Evolutionary conservation across 2,329 filamentous ascomycete genomes (phyloP).

Genomic region (Aspergillus awamori): DNA sequence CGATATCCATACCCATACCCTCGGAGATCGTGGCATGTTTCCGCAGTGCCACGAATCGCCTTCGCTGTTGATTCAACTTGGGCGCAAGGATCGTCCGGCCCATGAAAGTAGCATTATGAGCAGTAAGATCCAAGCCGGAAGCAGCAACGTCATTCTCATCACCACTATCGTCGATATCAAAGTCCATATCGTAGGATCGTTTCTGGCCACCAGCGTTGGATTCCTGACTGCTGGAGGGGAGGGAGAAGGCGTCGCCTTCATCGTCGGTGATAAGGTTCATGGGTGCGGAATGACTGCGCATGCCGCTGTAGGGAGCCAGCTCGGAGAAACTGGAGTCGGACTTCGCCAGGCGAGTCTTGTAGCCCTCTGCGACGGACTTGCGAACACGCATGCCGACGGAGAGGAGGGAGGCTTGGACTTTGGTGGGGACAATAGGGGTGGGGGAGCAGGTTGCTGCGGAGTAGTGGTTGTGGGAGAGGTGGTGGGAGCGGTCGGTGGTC

Average conservation of each 20-base stretch:
- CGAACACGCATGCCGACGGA: constrained; percentile 92
- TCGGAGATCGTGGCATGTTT: constrained; percentile 5
- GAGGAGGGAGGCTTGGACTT: constrained; percentile 79
- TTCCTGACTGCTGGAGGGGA: constrained; percentile 46
- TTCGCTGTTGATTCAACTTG: constrained; percentile 32
- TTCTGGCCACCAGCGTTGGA: constrained; percentile 43
- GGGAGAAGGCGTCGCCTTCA: constrained; percentile 41
- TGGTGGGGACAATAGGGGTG: constrained; percentile 61
- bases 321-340: constrained; percentile 52
- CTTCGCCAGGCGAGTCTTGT: constrained; percentile 67
- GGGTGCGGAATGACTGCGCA: constrained; percentile 65
- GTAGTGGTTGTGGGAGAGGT: constrained; percentile 45
- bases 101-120: constrained; percentile 23
- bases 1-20: constrained; percentile 33
- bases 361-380: constrained; percentile 90
- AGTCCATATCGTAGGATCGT: constrained; percentile 43
- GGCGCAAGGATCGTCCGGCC: constrained; percentile 39
- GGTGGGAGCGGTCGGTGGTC: constrained; percentile 5
- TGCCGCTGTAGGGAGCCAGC: constrained; percentile 77
- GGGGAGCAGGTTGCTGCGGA: constrained; percentile 42
- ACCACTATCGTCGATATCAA: constrained; percentile 31
- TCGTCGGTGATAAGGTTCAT: constrained; percentile 36
- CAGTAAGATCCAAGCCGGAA: background rate
- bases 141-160: constrained; percentile 20
- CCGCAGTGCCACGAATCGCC: constrained; percentile 25